Base-by-base conservation (phyloP, 306 rosid genomes). In the Fragaria nilgerrensis region DNA sequence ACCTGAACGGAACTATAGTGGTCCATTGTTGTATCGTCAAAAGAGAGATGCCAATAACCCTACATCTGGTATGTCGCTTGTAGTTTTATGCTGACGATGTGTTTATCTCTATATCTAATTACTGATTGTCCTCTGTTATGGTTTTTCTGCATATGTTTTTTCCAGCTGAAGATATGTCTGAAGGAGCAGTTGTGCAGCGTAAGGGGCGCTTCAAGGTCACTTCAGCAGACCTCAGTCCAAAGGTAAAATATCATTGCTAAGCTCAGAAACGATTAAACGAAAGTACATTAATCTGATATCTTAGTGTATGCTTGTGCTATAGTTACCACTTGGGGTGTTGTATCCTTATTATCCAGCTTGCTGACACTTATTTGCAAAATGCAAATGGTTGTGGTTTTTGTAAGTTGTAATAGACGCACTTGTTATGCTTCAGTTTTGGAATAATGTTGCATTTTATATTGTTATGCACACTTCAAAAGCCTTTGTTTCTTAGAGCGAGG, bases 151-250 rank as follows among this genome's bases (percentile, higher is more conserved):
- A 34, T 79, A 50, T 32, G 45, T 45, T n/a, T 50, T 41, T 53
- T 64, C 77, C 84, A 92, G 99, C 82, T 63, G 99, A 92, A 52
- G 97, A 96, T 91, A 41, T 89, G 55, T 88, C 98, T 43, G 99
- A 96, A 75, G 98, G 97, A 86, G 90, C 98, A 48, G 78, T 92
- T 80, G 88, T 92, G 77, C 96, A 89, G 68, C 86, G 84, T 44
- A 92, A 83, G 86, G 98, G 99, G 68, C 96, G 99, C 76, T 96
- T 96, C 87, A 87, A 96, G 87, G 97, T 96, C 74, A 96, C 92
- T 66, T 81, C 90, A 0, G 92, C 96, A 13, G 99, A 96, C 50
- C 86, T 76, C 70, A 90, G 92, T 86, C 95, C 97, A 41, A 90
- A 89, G 97, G 99, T 96, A 72, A 29, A 67, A 49, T 53, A 75